These are phyloP conservation scores for Pythium dissimile DNA, from an alignment of 352 stramenopile species.

Conservation along the genomic window DNA sequence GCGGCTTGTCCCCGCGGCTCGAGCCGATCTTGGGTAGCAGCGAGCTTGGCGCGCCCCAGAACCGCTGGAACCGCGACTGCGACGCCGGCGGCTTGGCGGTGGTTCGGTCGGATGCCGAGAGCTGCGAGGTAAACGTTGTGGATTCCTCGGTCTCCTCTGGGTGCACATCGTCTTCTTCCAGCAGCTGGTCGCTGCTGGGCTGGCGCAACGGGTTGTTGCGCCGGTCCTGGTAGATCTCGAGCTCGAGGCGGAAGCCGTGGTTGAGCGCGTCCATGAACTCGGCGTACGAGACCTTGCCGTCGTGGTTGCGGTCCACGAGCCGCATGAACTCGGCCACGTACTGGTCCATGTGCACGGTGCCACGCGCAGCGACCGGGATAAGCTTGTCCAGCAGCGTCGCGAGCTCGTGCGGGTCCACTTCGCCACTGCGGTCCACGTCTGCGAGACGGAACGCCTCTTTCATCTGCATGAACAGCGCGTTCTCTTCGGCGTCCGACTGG, in stretches of 20 bases:
- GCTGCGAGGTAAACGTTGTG: not conserved
- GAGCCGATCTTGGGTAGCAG: not conserved
- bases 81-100: not conserved
- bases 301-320: slow-evolving; percentile 61
- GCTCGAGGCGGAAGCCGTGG: slow-evolving; percentile 62
- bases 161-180: not conserved
- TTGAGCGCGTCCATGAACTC: slow-evolving; percentile 81
- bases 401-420: slow-evolving; percentile 59
- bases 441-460: slow-evolving; percentile 70
- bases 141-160: not conserved
- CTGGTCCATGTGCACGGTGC: slow-evolving; percentile 49
- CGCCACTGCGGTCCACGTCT: slow-evolving; percentile 53
- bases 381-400: slow-evolving; percentile 62
- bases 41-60: slow-evolving; percentile 1
- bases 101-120: not conserved
- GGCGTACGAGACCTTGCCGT: slow-evolving; percentile 58
- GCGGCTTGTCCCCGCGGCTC: not conserved
- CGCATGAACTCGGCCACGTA: slow-evolving; percentile 80
- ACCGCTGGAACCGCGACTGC: not conserved
- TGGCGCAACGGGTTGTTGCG: not conserved
- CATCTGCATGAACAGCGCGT: slow-evolving; percentile 74
- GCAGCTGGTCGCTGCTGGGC: not conserved
- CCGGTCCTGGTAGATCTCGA: slow-evolving; percentile 59
- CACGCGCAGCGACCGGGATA: slow-evolving; percentile 37
- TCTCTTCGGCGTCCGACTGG: slow-evolving; percentile 48